phyloP scores from a whole-genome alignment of 2,329 filamentous ascomycete species.

The Dactylonectria estremocensis region DNA sequence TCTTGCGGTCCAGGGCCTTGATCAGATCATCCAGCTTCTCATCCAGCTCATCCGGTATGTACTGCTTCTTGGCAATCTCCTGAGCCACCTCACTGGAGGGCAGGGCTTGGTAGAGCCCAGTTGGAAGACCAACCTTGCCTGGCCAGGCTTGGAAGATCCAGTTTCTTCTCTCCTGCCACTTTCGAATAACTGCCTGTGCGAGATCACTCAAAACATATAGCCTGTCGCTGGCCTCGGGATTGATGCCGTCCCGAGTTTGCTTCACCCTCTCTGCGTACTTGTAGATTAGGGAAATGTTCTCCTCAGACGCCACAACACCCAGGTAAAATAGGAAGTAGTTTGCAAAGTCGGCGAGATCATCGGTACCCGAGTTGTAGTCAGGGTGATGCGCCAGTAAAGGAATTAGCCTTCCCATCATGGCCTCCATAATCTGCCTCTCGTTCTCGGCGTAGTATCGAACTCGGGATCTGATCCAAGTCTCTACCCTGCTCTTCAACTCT shows the following conservation, averaged over 20 bases:
- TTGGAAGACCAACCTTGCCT: slow-evolving; percentile 84
- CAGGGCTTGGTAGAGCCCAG: slow-evolving; percentile 82
- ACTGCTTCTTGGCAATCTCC: slow-evolving; percentile 88
- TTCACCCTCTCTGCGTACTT: slow-evolving; percentile 95
- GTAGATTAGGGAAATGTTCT: slow-evolving; percentile 90
- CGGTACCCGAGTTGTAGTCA: slow-evolving; percentile 79
- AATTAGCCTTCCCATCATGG: slow-evolving; percentile 84
- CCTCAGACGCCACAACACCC: slow-evolving; percentile 83
- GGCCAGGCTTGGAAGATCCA: slow-evolving; percentile 91
- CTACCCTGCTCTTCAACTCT: slow-evolving; percentile 80
- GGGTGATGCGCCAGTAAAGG: slow-evolving; percentile 94
- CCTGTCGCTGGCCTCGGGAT: slow-evolving; percentile 76
- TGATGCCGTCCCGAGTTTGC: slow-evolving; percentile 86
- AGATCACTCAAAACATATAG: slow-evolving; percentile 92
- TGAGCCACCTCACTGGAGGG: slow-evolving; percentile 84
- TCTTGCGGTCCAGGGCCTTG: slow-evolving; percentile 79
- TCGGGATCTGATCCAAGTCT: slow-evolving; percentile 91
- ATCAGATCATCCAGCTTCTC: slow-evolving; percentile 81
- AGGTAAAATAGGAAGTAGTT: slow-evolving; percentile 94
- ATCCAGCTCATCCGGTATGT: slow-evolving; percentile 82
- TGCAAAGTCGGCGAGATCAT: slow-evolving; percentile 84
- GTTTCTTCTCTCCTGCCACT: slow-evolving; percentile 87
- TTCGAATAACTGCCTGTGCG: slow-evolving; percentile 84
- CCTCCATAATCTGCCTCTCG: slow-evolving; percentile 80
- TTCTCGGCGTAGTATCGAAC: slow-evolving; percentile 74